phyloP scores from a whole-genome alignment of 2,329 filamentous ascomycete species.

The Fusarium nematophilum region DNA sequence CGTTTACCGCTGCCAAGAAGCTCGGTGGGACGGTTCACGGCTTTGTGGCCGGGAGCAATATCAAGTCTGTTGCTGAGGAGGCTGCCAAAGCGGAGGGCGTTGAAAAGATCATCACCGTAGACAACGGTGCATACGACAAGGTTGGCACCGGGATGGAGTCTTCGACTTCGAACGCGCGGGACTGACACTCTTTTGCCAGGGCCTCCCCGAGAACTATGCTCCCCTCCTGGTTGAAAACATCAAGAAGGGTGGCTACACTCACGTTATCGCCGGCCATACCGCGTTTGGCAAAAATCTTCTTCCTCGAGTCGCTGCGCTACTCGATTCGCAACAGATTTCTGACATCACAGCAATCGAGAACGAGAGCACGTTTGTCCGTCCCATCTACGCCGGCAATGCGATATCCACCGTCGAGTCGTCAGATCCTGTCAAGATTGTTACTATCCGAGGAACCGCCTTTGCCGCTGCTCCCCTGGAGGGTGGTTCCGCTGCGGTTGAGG shows the following conservation, averaged over 20 bases:
- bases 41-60: conserved; percentile 85
- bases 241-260: conserved; percentile 93
- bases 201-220: conserved; percentile 94
- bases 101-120: conserved; percentile 89
- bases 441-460: conserved; percentile 93
- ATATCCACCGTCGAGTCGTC: conserved; percentile 94
- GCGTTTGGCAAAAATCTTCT: conserved; percentile 97
- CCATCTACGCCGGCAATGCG: conserved; percentile 97
- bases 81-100: conserved; percentile 90
- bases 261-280: conserved; percentile 90
- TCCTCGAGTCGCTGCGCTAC: conserved; percentile 88
- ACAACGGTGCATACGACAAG: conserved; percentile 93
- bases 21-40: conserved; percentile 87
- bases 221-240: conserved; percentile 94
- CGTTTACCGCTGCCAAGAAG: conserved; percentile 87
- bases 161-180: background rate
- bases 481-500: conserved; percentile 80
- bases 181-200: conserved; percentile 59
- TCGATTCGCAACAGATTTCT: conserved; percentile 93
- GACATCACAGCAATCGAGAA: conserved; percentile 88
- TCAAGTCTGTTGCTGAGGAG: conserved; percentile 81
- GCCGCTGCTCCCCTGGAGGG: conserved; percentile 76
- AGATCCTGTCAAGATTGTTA: conserved; percentile 88
- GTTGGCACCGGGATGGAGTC: conserved; percentile 55
- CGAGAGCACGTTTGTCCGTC: conserved; percentile 94